Base-by-base conservation (phyloP, 345 rosid species). In the Dipteronia dyeriana region DNA sequence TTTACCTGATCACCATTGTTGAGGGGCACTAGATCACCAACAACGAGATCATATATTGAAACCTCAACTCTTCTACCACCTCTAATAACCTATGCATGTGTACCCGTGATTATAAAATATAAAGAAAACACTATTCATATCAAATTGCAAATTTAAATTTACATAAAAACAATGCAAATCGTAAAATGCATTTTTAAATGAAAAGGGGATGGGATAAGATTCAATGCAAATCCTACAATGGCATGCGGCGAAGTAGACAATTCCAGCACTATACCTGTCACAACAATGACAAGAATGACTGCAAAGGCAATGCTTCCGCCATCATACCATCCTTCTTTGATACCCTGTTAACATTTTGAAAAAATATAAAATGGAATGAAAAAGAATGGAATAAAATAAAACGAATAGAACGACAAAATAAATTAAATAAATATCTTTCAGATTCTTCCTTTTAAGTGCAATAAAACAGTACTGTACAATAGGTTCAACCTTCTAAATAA, bases 271-370 rank as follows among this genome's bases (percentile, higher is more conserved):
- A 70, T 77, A 96, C 99, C 99, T 86, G 99, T 96, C 80, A 96
- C 97, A 77, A 91, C 84, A 81, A 96, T 89, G 81, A 96, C 99
- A 74, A 96, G 93, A 68, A 91, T 68, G 78, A n/a, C 99, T 60
- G 99, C 99, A 82, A 96, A 90, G 77, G 92, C 90, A 75, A 96
- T 96, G 92, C 99, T 96, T 59, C 90, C 94, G 39, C 99, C 99
- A 86, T 96, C 99, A 76, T 91, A 96, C 99, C 99, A 96, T 73
- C 99, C 98, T 86, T 87, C 86, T 82, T 90, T 53, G 25, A 87
- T 83, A 75, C 99, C 99, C 99, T 95, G 75, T 63, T 63, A 76
- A 70, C 2, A 64, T 67, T 38, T 66, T 25, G 14, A 43, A 22
- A 22, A n/a, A 43, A 53, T n/a, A 23, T 73, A 65, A n/a, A n/a